A percentile compares a stretch with the other conserved stretches of the same genome.
These are phyloP conservation scores for Pilasporangium apinafurcum DNA, from an alignment of 352 stramenopile genomes.

Conservation along the genomic window DNA sequence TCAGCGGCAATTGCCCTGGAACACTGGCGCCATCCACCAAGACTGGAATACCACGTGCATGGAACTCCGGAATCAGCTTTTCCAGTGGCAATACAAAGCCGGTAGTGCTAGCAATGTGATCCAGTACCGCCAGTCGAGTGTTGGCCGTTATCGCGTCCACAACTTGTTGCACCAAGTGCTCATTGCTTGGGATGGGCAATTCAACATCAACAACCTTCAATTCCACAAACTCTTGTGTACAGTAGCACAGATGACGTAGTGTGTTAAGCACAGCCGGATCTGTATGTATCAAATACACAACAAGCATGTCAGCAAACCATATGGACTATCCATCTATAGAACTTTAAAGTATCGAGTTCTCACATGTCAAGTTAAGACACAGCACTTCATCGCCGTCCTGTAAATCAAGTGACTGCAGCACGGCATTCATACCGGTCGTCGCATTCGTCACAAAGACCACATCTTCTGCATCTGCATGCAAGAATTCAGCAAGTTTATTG, in stretches of 20 bases:
- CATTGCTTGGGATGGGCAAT: constrained; percentile 64
- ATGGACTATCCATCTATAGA: too few species aligned
- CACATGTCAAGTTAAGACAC: constrained; percentile 85
- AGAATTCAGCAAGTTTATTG: constrained; percentile 52
- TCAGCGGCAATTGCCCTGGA: constrained; percentile 63
- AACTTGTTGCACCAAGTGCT: constrained; percentile 65
- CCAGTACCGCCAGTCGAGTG: constrained; percentile 76
- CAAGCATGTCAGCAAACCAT: not conserved
- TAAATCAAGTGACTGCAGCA: constrained; percentile 79
- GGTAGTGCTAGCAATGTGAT: constrained; percentile 76
- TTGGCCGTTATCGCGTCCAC: constrained; percentile 69
- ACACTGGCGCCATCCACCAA: constrained; percentile 77
- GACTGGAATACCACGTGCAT: constrained; percentile 67
- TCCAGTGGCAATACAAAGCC: constrained; percentile 77
- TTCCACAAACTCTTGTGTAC: constrained; percentile 84
- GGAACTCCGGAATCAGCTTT: constrained; percentile 78
- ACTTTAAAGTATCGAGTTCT: too few species aligned
- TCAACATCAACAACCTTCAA: constrained; percentile 81
- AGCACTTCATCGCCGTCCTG: constrained; percentile 85
- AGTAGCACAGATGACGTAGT: constrained; percentile 79
- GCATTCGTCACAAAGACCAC: constrained; percentile 85
- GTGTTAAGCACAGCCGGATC: constrained; percentile 81
- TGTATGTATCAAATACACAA: constrained; percentile 14
- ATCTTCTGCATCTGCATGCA: constrained; percentile 69
- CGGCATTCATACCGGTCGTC: constrained; percentile 79